Base-by-base conservation (phyloP, 129 eudicot species). In the Deinandra increscens region DNA sequence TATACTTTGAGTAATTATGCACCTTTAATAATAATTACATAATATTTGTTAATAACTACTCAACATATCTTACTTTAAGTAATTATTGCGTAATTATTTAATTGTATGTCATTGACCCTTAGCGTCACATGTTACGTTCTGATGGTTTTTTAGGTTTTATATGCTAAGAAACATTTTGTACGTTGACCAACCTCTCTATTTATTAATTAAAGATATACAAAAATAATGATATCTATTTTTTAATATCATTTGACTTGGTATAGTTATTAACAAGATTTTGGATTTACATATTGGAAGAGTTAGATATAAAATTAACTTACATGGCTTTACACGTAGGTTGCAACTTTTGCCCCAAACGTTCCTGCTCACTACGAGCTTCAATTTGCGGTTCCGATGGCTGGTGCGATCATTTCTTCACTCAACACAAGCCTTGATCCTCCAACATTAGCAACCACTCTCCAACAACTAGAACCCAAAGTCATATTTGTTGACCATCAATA, bases 311-410 rank as follows among this genome's bases (percentile, higher is more conserved):
- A 49, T 15, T 12, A 54, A 54, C 22, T 22, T 55, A 26, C 14
- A 55, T 55, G 59, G 31, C 10, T 70, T 63, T 15, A 41, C 64
- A 22, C 43, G 38, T 41, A 88, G 96, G 89, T 88, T 41, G 86
- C 82, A 50, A 85, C 84, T 18, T 19, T 88, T 36, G 75, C 85
- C 17, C 89, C 92, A 50, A 88, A 88, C 20, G 70, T 74, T 13
- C 89, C 92, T 26, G 89, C 83, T 42, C 91, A 81, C 13, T 85
- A 85, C 34, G 96, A 88, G 85, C 80, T 88, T 64, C 91, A 88
- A 34, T 88, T 85, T 48, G 96, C 63, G 9, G 92, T 81, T 51
- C 91, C 96, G 48, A 85, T 88, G 87, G 82, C 84, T 3, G 91
- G 96, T 5, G 96, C 82, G 10, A 76, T 85, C 53, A 83, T 85